Evolutionary conservation across 2,329 filamentous ascomycete species (phyloP).

Genomic region (Colletotrichum viniferum): DNA sequence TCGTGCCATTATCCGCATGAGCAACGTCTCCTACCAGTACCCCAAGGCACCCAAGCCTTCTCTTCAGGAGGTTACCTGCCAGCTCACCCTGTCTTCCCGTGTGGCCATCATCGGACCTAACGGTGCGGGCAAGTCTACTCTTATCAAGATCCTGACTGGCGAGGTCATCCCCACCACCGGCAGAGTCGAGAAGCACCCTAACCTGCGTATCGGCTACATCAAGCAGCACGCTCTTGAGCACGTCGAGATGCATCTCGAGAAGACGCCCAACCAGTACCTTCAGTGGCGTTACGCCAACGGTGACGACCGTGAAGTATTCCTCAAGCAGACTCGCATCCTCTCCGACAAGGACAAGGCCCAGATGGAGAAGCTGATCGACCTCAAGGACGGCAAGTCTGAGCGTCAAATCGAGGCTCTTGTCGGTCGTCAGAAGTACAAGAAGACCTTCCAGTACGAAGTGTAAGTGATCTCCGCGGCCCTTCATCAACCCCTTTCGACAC

Average conservation of each 20-base stretch:
- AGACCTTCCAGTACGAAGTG: constrained; percentile 98
- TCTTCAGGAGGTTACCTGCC: constrained; percentile 85
- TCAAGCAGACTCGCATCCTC: constrained; percentile 95
- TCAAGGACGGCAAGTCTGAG: constrained; percentile 79
- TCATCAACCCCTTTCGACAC: constrained; percentile 25
- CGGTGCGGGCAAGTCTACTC: constrained; percentile 95
- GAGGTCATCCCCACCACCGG: constrained; percentile 84
- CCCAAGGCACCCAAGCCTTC: constrained; percentile 88
- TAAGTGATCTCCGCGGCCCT: constrained; percentile 43
- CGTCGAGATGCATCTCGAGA: constrained; percentile 99
- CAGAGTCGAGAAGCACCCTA: constrained; percentile 97
- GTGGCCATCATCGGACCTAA: constrained; percentile 97
- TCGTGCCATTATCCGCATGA: constrained; percentile 94
- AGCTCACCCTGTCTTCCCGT: constrained; percentile 86
- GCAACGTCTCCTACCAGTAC: constrained; percentile 89
- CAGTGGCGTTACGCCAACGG: constrained; percentile 99
- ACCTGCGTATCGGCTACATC: constrained; percentile 98
- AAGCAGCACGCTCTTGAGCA: constrained; percentile 99
- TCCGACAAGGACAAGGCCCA: constrained; percentile 85
- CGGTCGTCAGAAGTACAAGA: constrained; percentile 98
- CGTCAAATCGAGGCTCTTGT: constrained; percentile 87
- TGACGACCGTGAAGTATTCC: constrained; percentile 93
- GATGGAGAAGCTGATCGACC: constrained; percentile 88
- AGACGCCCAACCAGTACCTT: constrained; percentile 98
- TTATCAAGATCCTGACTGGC: constrained; percentile 96